phyloP scores from a whole-genome alignment of 2,329 filamentous ascomycete species.

The Tolypocladium capitatum region DNA sequence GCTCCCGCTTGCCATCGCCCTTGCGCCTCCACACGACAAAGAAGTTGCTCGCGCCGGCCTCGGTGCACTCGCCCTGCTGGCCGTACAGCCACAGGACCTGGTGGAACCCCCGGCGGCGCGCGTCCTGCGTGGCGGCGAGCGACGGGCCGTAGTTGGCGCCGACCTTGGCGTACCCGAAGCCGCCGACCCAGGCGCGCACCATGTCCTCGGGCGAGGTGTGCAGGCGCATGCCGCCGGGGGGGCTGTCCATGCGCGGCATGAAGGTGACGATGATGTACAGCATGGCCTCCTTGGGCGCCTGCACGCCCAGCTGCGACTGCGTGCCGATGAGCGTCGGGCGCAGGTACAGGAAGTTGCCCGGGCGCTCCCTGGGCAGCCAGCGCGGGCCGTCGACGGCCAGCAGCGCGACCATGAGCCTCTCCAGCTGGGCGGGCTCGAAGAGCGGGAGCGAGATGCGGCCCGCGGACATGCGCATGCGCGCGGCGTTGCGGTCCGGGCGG shows the following conservation, averaged over 20 bases:
- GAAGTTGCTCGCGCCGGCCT: constrained; percentile 87
- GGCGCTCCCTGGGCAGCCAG: constrained; percentile 61
- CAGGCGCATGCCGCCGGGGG: constrained; percentile 51
- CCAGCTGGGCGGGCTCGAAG: constrained; percentile 58
- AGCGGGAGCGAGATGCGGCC: constrained; percentile 59
- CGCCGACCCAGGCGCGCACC: constrained; percentile 84
- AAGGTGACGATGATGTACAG: constrained; percentile 67
- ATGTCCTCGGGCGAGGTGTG: constrained; percentile 70
- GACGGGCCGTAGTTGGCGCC: constrained; percentile 88
- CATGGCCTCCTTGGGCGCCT: constrained; percentile 67
- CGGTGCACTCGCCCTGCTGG: constrained; percentile 62
- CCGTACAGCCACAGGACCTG: constrained; percentile 95
- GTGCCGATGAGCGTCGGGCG: constrained; percentile 80
- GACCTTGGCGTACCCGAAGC: constrained; percentile 84
- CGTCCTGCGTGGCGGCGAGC: constrained; percentile 65
- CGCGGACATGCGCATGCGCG: constrained; percentile 47
- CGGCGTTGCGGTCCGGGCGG: constrained; percentile 60
- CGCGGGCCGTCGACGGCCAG: constrained; percentile 60
- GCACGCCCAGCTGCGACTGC: constrained; percentile 66
- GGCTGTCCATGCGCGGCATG: constrained; percentile 43
- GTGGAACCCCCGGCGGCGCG: constrained; percentile 59
- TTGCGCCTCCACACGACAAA: constrained; percentile 62
- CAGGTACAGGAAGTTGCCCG: constrained; percentile 68
- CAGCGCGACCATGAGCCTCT: constrained; percentile 60
- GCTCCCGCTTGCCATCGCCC: constrained; percentile 37